Evolutionary conservation across 2,329 filamentous ascomycete genomes (phyloP).

Genomic region (Xylaria sp.): DNA sequence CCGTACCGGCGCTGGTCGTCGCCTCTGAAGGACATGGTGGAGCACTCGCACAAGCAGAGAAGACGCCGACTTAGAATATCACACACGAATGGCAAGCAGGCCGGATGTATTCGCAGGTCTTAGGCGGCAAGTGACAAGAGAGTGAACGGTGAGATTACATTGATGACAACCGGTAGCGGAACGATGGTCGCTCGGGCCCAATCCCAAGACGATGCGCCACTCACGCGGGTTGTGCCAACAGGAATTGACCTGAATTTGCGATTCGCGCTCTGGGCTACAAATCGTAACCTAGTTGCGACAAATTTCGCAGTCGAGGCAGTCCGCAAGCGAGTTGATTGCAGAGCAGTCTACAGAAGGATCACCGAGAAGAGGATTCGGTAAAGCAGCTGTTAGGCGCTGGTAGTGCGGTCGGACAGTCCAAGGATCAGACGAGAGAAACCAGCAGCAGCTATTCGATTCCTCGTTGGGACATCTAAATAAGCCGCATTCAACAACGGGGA

Average conservation of each 20-base stretch:
- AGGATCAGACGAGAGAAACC: conserved; percentile 19
- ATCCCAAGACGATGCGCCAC: conserved; percentile 35
- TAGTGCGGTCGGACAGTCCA: conserved; percentile 18
- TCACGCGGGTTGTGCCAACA: conserved; percentile 29
- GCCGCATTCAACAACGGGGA: not conserved
- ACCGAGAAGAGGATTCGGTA: not conserved
- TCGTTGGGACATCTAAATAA: conserved; percentile 7
- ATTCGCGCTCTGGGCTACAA: not conserved
- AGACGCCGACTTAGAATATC: not conserved
- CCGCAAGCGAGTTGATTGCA: not conserved
- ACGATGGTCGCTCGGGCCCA: conserved; percentile 32
- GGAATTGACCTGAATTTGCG: not conserved
- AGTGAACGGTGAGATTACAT: conserved; percentile 38
- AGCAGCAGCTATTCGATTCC: conserved; percentile 15
- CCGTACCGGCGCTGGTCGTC: conserved; percentile 72
- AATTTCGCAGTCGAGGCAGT: not conserved
- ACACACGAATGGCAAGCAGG: conserved; percentile 7
- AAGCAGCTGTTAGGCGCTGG: not conserved
- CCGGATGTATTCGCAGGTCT: conserved; percentile 2
- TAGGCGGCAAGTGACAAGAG: conserved; percentile 19
- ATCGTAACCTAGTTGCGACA: not conserved
- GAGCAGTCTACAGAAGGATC: conserved; percentile 2
- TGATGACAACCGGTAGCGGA: conserved; percentile 31
- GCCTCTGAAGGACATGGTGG: conserved; percentile 70
- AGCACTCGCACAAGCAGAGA: conserved; percentile 6